Conservation (phyloP, 2,329 filamentous ascomycete species). For the Colletotrichum tropicicola region DNA sequence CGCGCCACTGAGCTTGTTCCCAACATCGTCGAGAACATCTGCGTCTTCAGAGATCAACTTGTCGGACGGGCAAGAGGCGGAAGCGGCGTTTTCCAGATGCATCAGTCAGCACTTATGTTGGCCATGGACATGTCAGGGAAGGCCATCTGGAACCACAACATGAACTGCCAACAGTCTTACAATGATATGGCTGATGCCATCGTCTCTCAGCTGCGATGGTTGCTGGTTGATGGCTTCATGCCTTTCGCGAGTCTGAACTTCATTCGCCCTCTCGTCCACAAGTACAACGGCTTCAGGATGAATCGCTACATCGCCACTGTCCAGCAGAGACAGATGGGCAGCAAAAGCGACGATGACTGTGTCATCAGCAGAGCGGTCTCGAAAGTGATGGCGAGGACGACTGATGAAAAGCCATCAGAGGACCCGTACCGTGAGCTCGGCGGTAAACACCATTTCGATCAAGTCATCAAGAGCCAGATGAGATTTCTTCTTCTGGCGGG, state of each 20-base stretch:
- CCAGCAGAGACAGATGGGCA: neutral
- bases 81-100: neutral
- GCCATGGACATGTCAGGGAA: conserved; percentile 20
- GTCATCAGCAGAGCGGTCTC: conserved; percentile 5
- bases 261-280: conserved; percentile 2
- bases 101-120: neutral
- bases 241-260: conserved; percentile 8
- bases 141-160: conserved; percentile 10
- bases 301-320: conserved; percentile 8
- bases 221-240: conserved; percentile 3
- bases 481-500: conserved; percentile 43
- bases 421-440: neutral
- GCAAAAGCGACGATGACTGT: neutral
- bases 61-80: neutral
- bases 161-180: conserved; percentile 6
- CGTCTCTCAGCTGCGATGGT: conserved; percentile 5
- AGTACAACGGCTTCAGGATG: conserved; percentile 15
- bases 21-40: neutral
- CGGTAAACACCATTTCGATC: neutral
- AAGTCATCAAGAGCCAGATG: conserved; percentile 33
- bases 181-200: conserved; percentile 16
- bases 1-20: conserved; percentile 4
- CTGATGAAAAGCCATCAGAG: neutral
- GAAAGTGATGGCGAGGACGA: neutral
- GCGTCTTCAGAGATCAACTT: conserved; percentile 3